Evolutionary conservation across 2,329 filamentous ascomycete species (phyloP).

Genomic region (Aspergillus pseudonomiae): DNA sequence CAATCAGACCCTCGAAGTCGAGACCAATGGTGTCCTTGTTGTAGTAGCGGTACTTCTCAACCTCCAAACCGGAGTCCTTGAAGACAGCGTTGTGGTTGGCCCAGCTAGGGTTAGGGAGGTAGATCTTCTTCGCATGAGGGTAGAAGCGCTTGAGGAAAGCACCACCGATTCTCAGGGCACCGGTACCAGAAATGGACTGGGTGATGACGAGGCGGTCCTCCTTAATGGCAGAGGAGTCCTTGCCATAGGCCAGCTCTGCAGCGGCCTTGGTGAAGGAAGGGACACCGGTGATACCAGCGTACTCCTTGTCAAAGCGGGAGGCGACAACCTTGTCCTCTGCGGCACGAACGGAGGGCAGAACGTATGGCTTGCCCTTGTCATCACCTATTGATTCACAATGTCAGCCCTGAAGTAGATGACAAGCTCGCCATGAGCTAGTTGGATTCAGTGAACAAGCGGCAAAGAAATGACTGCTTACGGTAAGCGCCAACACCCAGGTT

Average conservation of each 20-base stretch:
- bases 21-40: constrained; percentile 98
- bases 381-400: constrained; percentile 54
- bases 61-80: constrained; percentile 85
- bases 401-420: neutral
- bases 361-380: constrained; percentile 96
- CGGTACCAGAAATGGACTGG: constrained; percentile 97
- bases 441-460: neutral
- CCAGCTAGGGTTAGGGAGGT: constrained; percentile 95
- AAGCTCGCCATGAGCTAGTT: neutral
- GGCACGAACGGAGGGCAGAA: constrained; percentile 87
- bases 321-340: constrained; percentile 86
- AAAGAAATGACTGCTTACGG: constrained; percentile 54
- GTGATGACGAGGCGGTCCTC: constrained; percentile 83
- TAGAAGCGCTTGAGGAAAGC: constrained; percentile 92
- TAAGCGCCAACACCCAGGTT: constrained; percentile 98
- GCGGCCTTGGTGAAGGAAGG: constrained; percentile 92
- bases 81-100: constrained; percentile 98
- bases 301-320: constrained; percentile 88
- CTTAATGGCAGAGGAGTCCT: constrained; percentile 73
- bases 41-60: constrained; percentile 98
- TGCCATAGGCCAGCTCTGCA: constrained; percentile 85
- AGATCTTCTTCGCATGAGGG: constrained; percentile 90
- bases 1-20: constrained; percentile 92
- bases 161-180: constrained; percentile 90
- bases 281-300: constrained; percentile 95